Base-by-base conservation (phyloP, 2,329 filamentous ascomycete species). In the Nemania diffusa region DNA sequence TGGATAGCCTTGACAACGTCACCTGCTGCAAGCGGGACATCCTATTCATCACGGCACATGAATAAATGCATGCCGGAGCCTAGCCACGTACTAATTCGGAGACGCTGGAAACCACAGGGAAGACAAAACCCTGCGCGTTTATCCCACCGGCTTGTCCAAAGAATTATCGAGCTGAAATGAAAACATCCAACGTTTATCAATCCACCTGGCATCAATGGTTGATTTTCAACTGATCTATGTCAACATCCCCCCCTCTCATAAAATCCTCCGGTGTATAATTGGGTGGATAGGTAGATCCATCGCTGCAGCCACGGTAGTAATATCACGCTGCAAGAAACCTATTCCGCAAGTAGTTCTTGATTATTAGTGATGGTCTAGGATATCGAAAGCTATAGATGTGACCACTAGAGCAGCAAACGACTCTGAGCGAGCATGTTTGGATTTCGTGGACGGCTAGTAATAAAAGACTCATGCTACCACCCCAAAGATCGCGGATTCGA, bases 51-150 rank as follows among this genome's bases (percentile, higher is more conserved):
- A 17, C 52, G 2, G 17, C 26, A 46, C 15, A 22, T 42, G 17
- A 55, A 27, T 15, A 52, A 32, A 53, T 61, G 3, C 51, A 65
- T 32, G 57, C 20, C n/a, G n/a, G 53, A 40, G 13, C 24, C 29
- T 44, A 55, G 11, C 32, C 27, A 40, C n/a, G 9, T 46, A 29
- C 6, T 56, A 58, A n/a, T n/a, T n/a, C n/a, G 27, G 5, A 57
- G 40, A 26, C 6, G 29, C 29, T 7, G 40, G 22, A 32, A 24
- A 42, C 20, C 20, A 55, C 20, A 15, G 22, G 24, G 51, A 50
- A 17, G 5, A 42, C 11, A 27, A 22, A 42, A 6, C 7, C 13
- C 56, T 20, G 34, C 26, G 1, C 5, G 27, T 53, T 29, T 11
- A 4, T 26, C 17, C 20, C 22, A 22, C 40, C 22, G 8, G 37